Evolutionary conservation across 2,329 filamentous ascomycete genomes (phyloP), one percentile per base, ranked within the genome.

Genomic region (Macrophomina pseudophaseolina): DNA sequence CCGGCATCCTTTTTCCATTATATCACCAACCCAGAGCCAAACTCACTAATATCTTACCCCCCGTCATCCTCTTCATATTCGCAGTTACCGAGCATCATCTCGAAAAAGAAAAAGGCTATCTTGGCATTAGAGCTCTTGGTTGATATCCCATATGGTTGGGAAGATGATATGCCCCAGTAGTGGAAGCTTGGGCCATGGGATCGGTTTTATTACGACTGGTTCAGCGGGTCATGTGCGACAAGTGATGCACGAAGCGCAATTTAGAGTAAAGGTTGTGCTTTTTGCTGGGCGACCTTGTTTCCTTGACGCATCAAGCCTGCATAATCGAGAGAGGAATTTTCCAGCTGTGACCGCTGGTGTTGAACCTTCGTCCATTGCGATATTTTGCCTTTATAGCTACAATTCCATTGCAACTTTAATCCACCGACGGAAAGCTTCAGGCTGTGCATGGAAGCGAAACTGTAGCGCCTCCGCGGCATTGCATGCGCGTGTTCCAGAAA

Each of bases 131-230:
- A 62, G 58, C 30, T 40, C 42, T 49, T 38, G 58, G 42, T 62
- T 49, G 42, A 12, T 16, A 28, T 38, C 49, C n/a, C 58, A 35
- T 18, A 62, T 49, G 58, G 32, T 49, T 62, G 42, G 58, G 58
- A 38, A 32, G 28, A 23, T 28, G 44, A 35, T 30, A 30, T 48
- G 40, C 44, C 58, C 46, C 14, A 12, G 58, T 14, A 62, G 28
- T 16, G 49, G 56, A 49, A 62, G 58, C 58, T 62, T 49, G 58
- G 58, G 58, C 58, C 58, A 38, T 18, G n/a, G 8, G 58, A 62
- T 49, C 42, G n/a, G 58, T 49, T 49, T 62, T 35, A 62, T 62
- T 49, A 49, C 6, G 44, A 62, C 42, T 49, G 58, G 58, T 49
- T 23, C 35, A 33, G 58, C 44, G 58, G 58, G 58, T 44, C 32